Conservation (phyloP, 2,329 filamentous ascomycete species). For the Stagonosporopsis chrysanthemi region DNA sequence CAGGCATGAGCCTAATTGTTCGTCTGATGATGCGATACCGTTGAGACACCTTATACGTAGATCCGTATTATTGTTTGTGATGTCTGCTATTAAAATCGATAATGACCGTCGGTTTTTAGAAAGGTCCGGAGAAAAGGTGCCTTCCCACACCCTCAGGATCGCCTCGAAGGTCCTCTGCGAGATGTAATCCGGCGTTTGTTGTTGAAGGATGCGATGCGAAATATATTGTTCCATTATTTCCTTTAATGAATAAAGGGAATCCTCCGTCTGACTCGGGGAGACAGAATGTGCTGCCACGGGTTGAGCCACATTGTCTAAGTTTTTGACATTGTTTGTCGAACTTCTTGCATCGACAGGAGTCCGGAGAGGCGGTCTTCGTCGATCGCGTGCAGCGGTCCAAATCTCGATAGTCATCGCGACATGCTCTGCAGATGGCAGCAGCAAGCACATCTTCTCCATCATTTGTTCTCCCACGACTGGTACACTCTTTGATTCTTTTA, state of each 20-base stretch:
- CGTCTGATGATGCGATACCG: constrained; percentile 22
- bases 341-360: background rate
- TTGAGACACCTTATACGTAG: constrained; percentile 30
- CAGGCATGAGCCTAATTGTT: constrained; percentile 15
- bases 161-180: constrained; percentile 26
- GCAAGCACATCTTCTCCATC: constrained; percentile 9
- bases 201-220: constrained; percentile 26
- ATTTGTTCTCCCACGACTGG: constrained; percentile 3
- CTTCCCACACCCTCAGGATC: constrained; percentile 32
- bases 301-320: no score
- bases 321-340: background rate
- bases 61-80: constrained; percentile 5
- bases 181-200: constrained; percentile 8
- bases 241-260: constrained; percentile 19
- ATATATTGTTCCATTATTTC: constrained; percentile 27
- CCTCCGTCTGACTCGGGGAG: background rate
- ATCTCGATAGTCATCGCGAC: constrained; percentile 27
- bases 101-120: constrained; percentile 24
- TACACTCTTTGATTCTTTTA: constrained; percentile 27
- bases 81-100: constrained; percentile 26
- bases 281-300: background rate
- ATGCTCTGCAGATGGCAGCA: constrained; percentile 22
- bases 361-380: background rate
- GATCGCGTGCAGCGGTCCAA: constrained; percentile 16
- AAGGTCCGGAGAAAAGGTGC: constrained; percentile 3